A percentile compares a stretch with the other conserved stretches of the same genome.
Conservation (phyloP, 305 asterid genomes). For the Euphrasia arctica region DNA sequence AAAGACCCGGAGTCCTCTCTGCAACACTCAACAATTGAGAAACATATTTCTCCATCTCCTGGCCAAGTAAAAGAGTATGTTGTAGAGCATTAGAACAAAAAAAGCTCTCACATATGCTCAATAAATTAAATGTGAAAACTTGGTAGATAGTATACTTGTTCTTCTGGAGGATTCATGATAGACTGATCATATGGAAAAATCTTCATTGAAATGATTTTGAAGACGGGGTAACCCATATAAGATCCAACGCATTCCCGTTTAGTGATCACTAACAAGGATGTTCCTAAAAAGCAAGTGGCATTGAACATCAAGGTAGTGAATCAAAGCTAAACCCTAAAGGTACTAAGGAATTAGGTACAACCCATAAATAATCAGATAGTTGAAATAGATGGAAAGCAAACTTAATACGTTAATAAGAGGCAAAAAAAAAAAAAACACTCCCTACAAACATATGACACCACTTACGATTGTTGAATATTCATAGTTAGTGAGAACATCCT, state of each 20-base stretch:
- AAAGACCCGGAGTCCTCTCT: slow-evolving; percentile 73
- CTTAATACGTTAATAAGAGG: not conserved
- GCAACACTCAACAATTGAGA: slow-evolving; percentile 60
- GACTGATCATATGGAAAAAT: slow-evolving; percentile 80
- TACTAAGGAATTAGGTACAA: slow-evolving; percentile 15
- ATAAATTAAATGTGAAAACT: slow-evolving; percentile 18
- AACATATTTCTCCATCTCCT: slow-evolving; percentile 81
- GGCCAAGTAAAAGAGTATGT: slow-evolving; percentile 28
- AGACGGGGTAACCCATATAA: slow-evolving; percentile 71
- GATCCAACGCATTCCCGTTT: slow-evolving; percentile 79
- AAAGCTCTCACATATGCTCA: slow-evolving; percentile 19
- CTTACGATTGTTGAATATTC: not conserved
- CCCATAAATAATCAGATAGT: not conserved
- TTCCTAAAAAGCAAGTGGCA: slow-evolving; percentile 45
- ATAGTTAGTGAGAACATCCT: not conserved
- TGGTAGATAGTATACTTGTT: slow-evolving; percentile 47
- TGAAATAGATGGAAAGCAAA: slow-evolving; percentile 1
- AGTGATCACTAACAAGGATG: slow-evolving; percentile 68
- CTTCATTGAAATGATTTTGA: slow-evolving; percentile 71
- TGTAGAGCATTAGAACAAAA: slow-evolving; percentile 23
- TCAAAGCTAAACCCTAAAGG: slow-evolving; percentile 11
- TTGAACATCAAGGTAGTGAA: slow-evolving; percentile 20
- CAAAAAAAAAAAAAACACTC: not conserved
- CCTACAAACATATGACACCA: not conserved
- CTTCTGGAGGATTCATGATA: slow-evolving; percentile 62